Evolutionary conservation across 176 grass and related monocot species (phyloP).

Genomic region (Musa schizocarpa): DNA sequence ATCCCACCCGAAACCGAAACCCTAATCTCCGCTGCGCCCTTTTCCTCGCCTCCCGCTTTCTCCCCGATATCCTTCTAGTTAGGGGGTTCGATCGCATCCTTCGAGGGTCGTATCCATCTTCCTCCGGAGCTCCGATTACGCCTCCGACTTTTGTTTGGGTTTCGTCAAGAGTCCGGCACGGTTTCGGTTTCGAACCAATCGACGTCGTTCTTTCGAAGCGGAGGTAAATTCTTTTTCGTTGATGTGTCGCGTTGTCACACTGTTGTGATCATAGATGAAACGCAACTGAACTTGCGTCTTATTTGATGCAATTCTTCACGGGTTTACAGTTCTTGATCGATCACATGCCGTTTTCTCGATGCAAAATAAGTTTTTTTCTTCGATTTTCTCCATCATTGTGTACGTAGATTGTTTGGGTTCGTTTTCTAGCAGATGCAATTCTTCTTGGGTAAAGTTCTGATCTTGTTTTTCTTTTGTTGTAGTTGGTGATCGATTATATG

Average conservation of each 20-base stretch:
- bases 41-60: not conserved
- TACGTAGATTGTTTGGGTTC: not conserved
- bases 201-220: not conserved
- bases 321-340: too few relatives aligned
- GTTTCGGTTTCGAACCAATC: not conserved
- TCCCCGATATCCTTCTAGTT: not conserved
- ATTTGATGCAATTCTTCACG: not conserved
- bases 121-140: constrained; percentile 14
- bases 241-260: not conserved
- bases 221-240: not conserved
- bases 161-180: not conserved
- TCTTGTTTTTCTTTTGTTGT: not conserved
- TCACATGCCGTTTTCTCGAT: not conserved
- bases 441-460: not conserved
- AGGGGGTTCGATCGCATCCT: not conserved
- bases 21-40: constrained; percentile 6
- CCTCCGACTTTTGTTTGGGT: not conserved
- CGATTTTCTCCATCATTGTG: not conserved
- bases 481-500: not conserved
- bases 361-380: not conserved
- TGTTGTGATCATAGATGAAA: not conserved
- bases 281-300: too few relatives aligned
- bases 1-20: constrained; percentile 10
- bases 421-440: not conserved
- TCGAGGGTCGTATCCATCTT: not conserved